Percentiles rank a stretch among this genome's conserved stretches.
These are phyloP conservation scores for Apiotrichum brassicae DNA, from an alignment of 1,284 basidiomycete species.

Conservation along the genomic window DNA sequence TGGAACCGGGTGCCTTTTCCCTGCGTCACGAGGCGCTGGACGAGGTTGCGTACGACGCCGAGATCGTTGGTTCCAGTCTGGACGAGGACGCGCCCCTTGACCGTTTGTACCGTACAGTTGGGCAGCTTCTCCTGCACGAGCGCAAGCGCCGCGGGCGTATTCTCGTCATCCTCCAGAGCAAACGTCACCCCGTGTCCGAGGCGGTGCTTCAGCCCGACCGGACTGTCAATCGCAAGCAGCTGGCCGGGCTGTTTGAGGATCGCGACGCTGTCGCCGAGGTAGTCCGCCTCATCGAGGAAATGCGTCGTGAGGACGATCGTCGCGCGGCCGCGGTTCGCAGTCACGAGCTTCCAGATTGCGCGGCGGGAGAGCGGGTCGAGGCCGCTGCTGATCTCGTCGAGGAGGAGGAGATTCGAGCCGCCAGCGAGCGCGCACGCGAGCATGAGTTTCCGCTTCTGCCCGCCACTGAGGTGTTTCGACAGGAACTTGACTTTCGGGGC, in stretches of 20 bases:
- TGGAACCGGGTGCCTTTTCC: constrained; percentile 52
- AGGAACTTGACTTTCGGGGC: constrained; percentile 60
- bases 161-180: constrained; percentile 29
- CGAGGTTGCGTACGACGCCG: constrained; percentile 53
- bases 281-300: constrained; percentile 70
- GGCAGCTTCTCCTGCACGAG: constrained; percentile 23
- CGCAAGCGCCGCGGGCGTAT: constrained; percentile 42
- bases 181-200: constrained; percentile 61
- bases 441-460: constrained; percentile 75
- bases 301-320: constrained; percentile 66
- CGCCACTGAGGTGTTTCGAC: constrained; percentile 62
- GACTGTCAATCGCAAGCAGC: constrained; percentile 63
- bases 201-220: constrained; percentile 62
- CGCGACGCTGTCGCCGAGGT: constrained; percentile 67
- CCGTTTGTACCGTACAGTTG: too few species aligned
- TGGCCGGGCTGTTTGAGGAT: constrained; percentile 69
- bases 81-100: too few species aligned
- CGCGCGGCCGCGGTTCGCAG: constrained; percentile 58
- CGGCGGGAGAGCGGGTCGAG: constrained; percentile 71
- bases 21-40: constrained; percentile 42
- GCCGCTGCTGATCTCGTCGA: constrained; percentile 68
- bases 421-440: constrained; percentile 69
- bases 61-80: constrained; percentile 50
- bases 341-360: constrained; percentile 67
- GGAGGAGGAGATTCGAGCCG: constrained; percentile 57